These are phyloP conservation scores for Lichtheimia ornata DNA, from an alignment of 371 early-diverging fungal genomes.

Conservation along the genomic window DNA sequence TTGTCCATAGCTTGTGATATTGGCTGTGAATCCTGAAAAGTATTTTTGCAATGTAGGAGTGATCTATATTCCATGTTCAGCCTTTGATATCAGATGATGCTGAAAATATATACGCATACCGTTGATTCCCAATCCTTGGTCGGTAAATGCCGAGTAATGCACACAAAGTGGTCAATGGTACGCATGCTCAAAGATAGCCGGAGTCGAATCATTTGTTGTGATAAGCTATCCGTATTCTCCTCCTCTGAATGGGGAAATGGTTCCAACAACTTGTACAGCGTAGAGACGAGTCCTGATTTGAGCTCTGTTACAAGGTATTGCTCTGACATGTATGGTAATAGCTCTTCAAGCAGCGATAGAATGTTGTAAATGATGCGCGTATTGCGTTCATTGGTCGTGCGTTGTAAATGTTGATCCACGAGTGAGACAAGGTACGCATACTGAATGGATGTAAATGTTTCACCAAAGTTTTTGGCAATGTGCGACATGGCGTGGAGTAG, in stretches of 20 bases:
- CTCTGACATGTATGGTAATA: slow-evolving; percentile 45
- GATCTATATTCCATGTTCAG: slow-evolving; percentile 32
- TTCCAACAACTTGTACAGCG: slow-evolving; percentile 43
- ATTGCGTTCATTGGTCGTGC: slow-evolving; percentile 22
- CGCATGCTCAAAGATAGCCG: slow-evolving; percentile 55
- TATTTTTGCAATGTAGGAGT: slow-evolving; percentile 65
- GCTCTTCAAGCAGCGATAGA: slow-evolving; percentile 36
- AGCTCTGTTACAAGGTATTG: slow-evolving; percentile 43
- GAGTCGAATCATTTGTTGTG: slow-evolving; percentile 19
- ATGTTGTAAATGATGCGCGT: slow-evolving; percentile 32
- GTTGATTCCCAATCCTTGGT: slow-evolving; percentile 60
- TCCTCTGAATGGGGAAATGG: slow-evolving; percentile 27
- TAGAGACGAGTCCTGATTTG: slow-evolving; percentile 49
- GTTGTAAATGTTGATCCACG: slow-evolving; percentile 20
- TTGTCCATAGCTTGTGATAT: slow-evolving; percentile 21
- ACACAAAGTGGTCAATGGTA: slow-evolving; percentile 57
- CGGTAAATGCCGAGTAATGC: slow-evolving; percentile 45
- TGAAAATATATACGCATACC: slow-evolving; percentile 27
- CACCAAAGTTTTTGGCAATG: slow-evolving; percentile 59
- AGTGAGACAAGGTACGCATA: slow-evolving; percentile 58
- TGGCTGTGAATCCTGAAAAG: slow-evolving; percentile 61
- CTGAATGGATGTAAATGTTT: slow-evolving; percentile 66
- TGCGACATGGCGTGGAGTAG: slow-evolving; percentile 46
- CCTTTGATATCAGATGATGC: neutral
- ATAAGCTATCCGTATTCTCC: slow-evolving; percentile 13